phyloP scores from a whole-genome alignment of 352 stramenopile species.

The Elongisporangium anandrum region DNA sequence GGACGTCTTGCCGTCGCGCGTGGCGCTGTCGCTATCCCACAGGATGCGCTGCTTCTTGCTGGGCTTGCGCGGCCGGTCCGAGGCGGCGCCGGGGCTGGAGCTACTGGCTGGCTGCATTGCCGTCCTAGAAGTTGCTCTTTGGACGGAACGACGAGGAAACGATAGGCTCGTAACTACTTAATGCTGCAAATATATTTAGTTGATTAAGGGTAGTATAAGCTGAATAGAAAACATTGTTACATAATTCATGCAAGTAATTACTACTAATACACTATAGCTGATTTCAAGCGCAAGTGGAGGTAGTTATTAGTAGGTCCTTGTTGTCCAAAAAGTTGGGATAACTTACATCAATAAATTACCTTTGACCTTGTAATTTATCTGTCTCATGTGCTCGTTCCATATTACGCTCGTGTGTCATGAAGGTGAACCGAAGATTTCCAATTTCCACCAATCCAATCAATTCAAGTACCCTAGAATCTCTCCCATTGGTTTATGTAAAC shows the following conservation, averaged over 20 bases:
- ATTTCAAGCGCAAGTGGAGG: too few species aligned
- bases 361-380: background rate
- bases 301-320: too few species aligned
- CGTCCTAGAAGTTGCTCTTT: background rate
- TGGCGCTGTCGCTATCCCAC: constrained; percentile 68
- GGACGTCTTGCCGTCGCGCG: constrained; percentile 63
- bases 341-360: background rate
- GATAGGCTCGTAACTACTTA: background rate
- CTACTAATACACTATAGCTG: background rate
- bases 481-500: background rate
- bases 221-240: too few species aligned
- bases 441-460: background rate
- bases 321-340: background rate
- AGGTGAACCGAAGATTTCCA: background rate
- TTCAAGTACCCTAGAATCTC: background rate
- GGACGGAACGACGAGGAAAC: background rate
- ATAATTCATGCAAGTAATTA: background rate
- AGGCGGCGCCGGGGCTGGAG: constrained; percentile 1
- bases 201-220: too few species aligned
- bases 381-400: too few species aligned
- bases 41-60: constrained; percentile 61
- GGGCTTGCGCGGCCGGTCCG: constrained; percentile 5
- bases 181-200: too few species aligned
- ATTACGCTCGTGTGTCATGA: background rate
- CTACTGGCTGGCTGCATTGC: background rate